Conservation (phyloP, 2,329 filamentous ascomycete genomes). For the Colletotrichum tropicicola region DNA sequence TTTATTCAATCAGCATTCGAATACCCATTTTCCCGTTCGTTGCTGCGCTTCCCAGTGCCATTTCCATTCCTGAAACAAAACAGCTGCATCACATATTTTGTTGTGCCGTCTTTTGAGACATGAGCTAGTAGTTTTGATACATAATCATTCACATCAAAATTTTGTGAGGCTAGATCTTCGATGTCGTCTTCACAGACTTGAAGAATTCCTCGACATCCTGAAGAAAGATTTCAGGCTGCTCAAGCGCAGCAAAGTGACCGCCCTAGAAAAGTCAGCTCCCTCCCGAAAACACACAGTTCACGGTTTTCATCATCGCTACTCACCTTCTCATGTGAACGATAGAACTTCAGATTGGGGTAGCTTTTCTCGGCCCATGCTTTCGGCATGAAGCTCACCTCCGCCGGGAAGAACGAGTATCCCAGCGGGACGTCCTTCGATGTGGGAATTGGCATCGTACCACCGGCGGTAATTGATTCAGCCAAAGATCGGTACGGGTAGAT, state of each 20-base stretch:
- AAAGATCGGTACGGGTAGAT: constrained; percentile 57
- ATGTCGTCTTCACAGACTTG: background rate
- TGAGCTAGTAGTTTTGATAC: too few relatives aligned
- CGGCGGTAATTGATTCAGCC: background rate
- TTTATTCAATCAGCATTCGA: too few relatives aligned
- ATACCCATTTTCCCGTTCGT: too few relatives aligned
- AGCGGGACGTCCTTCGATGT: constrained; percentile 50
- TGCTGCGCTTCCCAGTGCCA: too few relatives aligned
- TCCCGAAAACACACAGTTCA: background rate
- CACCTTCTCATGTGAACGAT: constrained; percentile 11
- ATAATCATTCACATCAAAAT: too few relatives aligned
- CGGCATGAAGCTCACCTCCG: constrained; percentile 50
- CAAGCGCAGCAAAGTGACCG: constrained; percentile 21
- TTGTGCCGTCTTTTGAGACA: too few relatives aligned
- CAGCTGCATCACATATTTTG: too few relatives aligned
- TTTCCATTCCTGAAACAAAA: too few relatives aligned
- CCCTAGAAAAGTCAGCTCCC: background rate
- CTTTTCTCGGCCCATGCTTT: constrained; percentile 39
- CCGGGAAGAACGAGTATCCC: constrained; percentile 54
- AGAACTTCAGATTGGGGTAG: constrained; percentile 31
- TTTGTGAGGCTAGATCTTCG: constrained; percentile 10
- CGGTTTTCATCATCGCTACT: accelerated
- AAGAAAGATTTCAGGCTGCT: constrained; percentile 24
- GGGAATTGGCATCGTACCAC: constrained; percentile 29
- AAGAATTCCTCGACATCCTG: constrained; percentile 20